These are phyloP conservation scores for Paraphaeosphaeria minitans DNA, from an alignment of 2,329 filamentous ascomycete genomes.

Conservation along the genomic window DNA sequence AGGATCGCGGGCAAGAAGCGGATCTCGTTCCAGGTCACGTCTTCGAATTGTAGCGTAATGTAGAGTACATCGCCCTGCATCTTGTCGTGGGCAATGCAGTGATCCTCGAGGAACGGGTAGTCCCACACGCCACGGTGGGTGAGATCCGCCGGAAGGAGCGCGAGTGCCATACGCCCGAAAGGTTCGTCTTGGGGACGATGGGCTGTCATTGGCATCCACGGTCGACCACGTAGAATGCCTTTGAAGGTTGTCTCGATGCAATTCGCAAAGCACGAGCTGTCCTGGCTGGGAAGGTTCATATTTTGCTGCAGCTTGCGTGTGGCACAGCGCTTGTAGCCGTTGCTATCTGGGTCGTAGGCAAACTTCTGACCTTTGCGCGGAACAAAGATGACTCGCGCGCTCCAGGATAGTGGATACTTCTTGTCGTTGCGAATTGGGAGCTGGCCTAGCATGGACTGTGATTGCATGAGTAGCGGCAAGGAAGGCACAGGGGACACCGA, in stretches of 20 bases:
- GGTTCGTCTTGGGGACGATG: constrained; percentile 47
- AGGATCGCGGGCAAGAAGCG: constrained; percentile 40
- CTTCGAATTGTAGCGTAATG: constrained; percentile 47
- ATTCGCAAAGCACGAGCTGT: constrained; percentile 44
- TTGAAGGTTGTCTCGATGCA: constrained; percentile 45
- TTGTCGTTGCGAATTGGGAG: constrained; percentile 47
- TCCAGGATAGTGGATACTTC: constrained; percentile 45
- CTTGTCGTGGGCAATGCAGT: constrained; percentile 50
- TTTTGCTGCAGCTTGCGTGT: constrained; percentile 48
- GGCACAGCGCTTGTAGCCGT: constrained; percentile 45
- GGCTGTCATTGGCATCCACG: constrained; percentile 49
- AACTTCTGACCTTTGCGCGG: constrained; percentile 44
- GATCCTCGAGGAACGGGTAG: constrained; percentile 47
- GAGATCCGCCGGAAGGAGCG: constrained; percentile 40
- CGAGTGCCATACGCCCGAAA: constrained; percentile 47
- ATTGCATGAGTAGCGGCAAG: constrained; percentile 35
- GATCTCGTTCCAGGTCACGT: constrained; percentile 49
- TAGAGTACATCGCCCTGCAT: constrained; percentile 49
- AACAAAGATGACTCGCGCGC: constrained; percentile 45
- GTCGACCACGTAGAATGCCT: constrained; percentile 42
- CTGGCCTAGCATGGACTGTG: constrained; percentile 36
- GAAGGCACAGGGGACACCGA: constrained; percentile 32
- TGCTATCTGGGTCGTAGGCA: constrained; percentile 47
- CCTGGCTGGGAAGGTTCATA: constrained; percentile 44
- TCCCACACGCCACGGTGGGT: constrained; percentile 46